Conservation (phyloP, 176 grass and related monocot species). For the Cymbopogon citratus region DNA sequence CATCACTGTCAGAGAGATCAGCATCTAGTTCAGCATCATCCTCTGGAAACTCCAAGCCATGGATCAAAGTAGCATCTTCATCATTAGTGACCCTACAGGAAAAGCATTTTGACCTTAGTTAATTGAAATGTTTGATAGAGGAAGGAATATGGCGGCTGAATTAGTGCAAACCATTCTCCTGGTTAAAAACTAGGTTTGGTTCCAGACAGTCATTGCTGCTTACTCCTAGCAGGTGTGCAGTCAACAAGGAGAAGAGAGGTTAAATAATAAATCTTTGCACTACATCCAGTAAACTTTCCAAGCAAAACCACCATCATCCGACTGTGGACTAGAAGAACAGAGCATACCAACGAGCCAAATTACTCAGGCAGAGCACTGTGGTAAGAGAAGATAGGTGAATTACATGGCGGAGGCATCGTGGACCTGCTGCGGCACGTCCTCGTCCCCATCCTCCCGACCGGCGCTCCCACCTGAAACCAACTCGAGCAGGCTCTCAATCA, state of each 20-base stretch:
- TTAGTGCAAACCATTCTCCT: neutral
- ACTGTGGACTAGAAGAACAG: neutral
- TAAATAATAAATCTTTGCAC: neutral
- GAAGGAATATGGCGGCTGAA: neutral
- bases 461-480: slow-evolving; percentile 25
- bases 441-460: slow-evolving; percentile 2
- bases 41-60: slow-evolving; percentile 50
- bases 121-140: neutral
- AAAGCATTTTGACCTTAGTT: slow-evolving; percentile 14
- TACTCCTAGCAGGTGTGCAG: neutral
- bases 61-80: slow-evolving; percentile 22
- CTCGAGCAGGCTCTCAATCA: neutral
- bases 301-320: neutral
- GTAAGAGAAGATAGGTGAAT: neutral
- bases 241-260: neutral
- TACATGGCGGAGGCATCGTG: slow-evolving; percentile 24
- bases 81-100: slow-evolving; percentile 20
- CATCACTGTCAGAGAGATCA: slow-evolving; percentile 71
- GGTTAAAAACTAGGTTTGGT: neutral
- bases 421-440: slow-evolving; percentile 1
- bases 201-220: neutral
- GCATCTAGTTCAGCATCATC: slow-evolving; percentile 50
- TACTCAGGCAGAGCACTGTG: neutral
- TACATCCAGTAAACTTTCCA: neutral
- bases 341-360: neutral